These are phyloP conservation scores for Delonix regia DNA, from an alignment of 306 rosid species.

Conservation along the genomic window DNA sequence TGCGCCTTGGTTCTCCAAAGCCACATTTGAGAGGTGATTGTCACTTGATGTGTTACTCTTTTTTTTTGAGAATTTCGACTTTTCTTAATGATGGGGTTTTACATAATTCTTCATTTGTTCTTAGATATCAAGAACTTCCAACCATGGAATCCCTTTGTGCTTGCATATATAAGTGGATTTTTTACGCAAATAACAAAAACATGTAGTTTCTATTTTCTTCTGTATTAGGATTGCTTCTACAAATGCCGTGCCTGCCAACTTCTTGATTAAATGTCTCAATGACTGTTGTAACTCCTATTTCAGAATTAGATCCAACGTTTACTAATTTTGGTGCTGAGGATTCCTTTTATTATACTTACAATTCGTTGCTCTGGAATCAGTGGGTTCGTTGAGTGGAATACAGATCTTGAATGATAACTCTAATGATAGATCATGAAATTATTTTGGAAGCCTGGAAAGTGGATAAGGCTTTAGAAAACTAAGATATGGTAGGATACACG, in stretches of 20 bases:
- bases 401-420: conserved; percentile 6
- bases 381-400: conserved; percentile 17
- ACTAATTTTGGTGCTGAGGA: not conserved
- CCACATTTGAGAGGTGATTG: conserved; percentile 63
- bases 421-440: not conserved
- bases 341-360: not conserved
- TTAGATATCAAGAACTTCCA: not conserved
- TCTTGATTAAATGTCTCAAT: not conserved
- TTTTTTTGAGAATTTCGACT: not conserved
- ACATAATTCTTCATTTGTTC: conserved; percentile 19
- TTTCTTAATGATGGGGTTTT: conserved; percentile 12
- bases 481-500: not conserved
- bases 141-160: not conserved
- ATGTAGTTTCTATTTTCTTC: not conserved
- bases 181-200: not conserved
- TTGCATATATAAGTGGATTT: not conserved
- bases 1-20: conserved; percentile 63
- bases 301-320: not conserved
- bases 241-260: not conserved
- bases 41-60: conserved; percentile 1
- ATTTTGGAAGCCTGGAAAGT: conserved; percentile 1
- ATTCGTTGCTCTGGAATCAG: not conserved
- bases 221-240: not conserved
- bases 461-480: not conserved
- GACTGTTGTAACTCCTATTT: not conserved